These are phyloP conservation scores for Mallotus japonicus DNA, from an alignment of 441 rosid genomes.

Conservation along the genomic window DNA sequence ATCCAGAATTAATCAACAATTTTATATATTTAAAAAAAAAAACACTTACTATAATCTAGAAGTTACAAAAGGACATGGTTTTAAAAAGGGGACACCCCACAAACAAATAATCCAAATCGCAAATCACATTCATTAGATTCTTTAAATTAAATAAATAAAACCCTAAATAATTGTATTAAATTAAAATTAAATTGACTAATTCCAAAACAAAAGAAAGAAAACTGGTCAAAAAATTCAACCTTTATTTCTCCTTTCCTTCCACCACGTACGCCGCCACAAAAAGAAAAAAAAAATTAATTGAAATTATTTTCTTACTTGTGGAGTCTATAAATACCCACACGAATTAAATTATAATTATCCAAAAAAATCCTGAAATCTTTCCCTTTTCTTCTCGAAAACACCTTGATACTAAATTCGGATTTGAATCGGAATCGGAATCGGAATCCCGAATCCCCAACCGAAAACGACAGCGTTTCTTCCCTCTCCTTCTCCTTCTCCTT, in stretches of 20 bases:
- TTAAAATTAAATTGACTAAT: not conserved
- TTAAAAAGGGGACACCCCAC: no score
- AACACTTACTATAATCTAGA: no score
- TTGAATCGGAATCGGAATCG: constrained; percentile 11
- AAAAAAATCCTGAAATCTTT: not conserved
- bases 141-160: no score
- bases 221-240: not conserved
- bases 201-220: not conserved
- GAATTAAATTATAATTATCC: not conserved
- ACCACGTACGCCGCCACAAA: not conserved
- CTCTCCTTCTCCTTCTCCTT: not conserved
- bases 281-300: not conserved
- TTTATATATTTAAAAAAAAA: no score
- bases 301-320: not conserved
- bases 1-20: no score
- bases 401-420: not conserved
- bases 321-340: not conserved
- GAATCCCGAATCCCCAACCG: not conserved
- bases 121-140: no score
- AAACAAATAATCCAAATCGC: no score
- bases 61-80: no score
- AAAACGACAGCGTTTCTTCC: constrained; percentile 9
- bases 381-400: not conserved
- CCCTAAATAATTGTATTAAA: no score
- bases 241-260: not conserved